Conservation (phyloP, 1,139 yeast genomes). For the Geotrichum fermentans region DNA sequence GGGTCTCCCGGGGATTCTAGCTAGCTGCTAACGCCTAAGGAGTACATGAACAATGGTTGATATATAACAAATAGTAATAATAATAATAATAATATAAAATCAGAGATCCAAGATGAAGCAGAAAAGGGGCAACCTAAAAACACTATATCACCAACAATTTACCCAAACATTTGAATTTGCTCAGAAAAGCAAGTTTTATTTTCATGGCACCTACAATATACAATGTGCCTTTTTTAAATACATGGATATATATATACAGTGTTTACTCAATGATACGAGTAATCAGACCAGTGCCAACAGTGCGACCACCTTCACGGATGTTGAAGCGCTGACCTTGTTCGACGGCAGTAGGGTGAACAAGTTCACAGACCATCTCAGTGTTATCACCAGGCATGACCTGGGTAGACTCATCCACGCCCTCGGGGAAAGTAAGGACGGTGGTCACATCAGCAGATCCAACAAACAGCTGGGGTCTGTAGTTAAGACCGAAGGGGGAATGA, state of each 20-base stretch:
- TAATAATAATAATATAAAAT: too few relatives aligned
- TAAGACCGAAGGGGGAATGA: slow-evolving; percentile 93
- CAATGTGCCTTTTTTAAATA: too few relatives aligned
- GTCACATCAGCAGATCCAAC: slow-evolving; percentile 96
- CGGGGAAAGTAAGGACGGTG: slow-evolving; percentile 86
- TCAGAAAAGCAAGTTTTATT: too few relatives aligned
- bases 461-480: slow-evolving; percentile 97
- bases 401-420: slow-evolving; percentile 75
- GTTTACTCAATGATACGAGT: slow-evolving; percentile 79
- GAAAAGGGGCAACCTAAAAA: too few relatives aligned
- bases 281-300: slow-evolving; percentile 97
- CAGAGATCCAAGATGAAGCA: too few relatives aligned
- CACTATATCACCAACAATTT: too few relatives aligned
- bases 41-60: too few relatives aligned
- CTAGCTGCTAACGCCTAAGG: too few relatives aligned
- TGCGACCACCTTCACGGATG: slow-evolving; percentile 99
- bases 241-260: slow-evolving; percentile 4
- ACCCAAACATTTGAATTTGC: too few relatives aligned
- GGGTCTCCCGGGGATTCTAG: too few relatives aligned
- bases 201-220: too few relatives aligned
- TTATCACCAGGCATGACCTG: slow-evolving; percentile 99
- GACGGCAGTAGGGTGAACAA: slow-evolving; percentile 87
- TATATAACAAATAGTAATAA: too few relatives aligned
- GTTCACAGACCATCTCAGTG: slow-evolving; percentile 89
- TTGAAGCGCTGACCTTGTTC: slow-evolving; percentile 98